A percentile compares a stretch with the other conserved stretches of the same genome.
These are phyloP conservation scores for Aspergillus incahuasiensis DNA, from an alignment of 495 filamentous ascomycete species.

Conservation along the genomic window DNA sequence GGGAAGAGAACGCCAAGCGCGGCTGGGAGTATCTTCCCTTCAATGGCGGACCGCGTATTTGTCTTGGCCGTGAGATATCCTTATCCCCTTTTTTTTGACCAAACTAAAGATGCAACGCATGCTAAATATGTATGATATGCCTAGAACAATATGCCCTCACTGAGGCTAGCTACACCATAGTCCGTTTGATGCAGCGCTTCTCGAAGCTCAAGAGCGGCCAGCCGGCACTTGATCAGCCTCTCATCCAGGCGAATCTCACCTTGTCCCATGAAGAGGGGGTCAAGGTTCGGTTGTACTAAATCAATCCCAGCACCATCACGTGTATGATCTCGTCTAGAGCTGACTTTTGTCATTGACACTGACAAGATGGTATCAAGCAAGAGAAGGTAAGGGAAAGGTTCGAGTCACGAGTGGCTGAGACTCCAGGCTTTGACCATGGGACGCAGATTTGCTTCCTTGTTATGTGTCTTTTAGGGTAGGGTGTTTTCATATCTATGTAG, in stretches of 20 bases:
- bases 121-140: background rate
- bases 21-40: slow-evolving; percentile 77
- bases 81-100: background rate
- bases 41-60: slow-evolving; percentile 80
- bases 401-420: no score
- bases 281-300: slow-evolving; percentile 30
- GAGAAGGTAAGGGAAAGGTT: no score
- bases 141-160: slow-evolving; percentile 71
- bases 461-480: no score
- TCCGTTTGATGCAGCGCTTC: slow-evolving; percentile 67
- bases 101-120: no score
- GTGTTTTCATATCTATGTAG: no score
- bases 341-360: no score
- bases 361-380: no score
- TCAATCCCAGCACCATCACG: no score
- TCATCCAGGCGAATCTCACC: slow-evolving; percentile 33
- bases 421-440: no score
- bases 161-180: slow-evolving; percentile 72
- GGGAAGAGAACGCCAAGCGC: slow-evolving; percentile 51
- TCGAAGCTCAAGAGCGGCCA: slow-evolving; percentile 42
- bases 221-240: slow-evolving; percentile 26
- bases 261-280: slow-evolving; percentile 40
- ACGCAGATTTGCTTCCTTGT: no score
- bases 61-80: slow-evolving; percentile 72
- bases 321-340: no score